Conservation (phyloP, 2,329 filamentous ascomycete species). For the Dothideomycetes sp. region DNA sequence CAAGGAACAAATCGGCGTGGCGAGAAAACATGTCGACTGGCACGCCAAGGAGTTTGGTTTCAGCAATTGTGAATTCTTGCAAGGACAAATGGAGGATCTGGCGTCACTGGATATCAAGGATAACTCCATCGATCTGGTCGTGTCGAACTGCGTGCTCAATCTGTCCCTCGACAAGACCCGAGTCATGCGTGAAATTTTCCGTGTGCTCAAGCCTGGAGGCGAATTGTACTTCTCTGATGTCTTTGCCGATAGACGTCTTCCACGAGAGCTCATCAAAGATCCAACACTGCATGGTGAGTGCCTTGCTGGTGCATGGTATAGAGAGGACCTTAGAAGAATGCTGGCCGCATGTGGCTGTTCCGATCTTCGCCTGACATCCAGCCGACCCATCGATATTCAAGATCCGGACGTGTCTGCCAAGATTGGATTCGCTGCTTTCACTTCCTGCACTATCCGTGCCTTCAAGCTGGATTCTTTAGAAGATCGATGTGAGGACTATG, state of each 20-base stretch:
- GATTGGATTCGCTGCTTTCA: background rate
- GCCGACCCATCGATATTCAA: background rate
- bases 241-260: background rate
- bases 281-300: background rate
- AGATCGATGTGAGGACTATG: background rate
- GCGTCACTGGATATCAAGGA: background rate
- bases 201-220: constrained; percentile 1
- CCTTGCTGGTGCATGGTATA: background rate
- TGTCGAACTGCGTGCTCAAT: constrained; percentile 3
- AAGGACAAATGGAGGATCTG: background rate
- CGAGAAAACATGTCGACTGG: background rate
- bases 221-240: constrained; percentile 6
- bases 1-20: background rate
- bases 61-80: background rate
- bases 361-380: background rate
- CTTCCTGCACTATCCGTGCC: background rate
- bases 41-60: background rate
- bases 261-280: background rate
- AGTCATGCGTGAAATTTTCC: background rate
- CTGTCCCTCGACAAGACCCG: background rate
- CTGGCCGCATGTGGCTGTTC: background rate
- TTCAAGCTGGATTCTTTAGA: background rate
- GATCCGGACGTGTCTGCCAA: background rate
- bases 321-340: background rate
- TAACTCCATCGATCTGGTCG: constrained; percentile 2